Evolutionary conservation across 2,329 filamentous ascomycete genomes (phyloP), one percentile per base, ranked within the genome.

Genomic region (Thelonectria rubi): DNA sequence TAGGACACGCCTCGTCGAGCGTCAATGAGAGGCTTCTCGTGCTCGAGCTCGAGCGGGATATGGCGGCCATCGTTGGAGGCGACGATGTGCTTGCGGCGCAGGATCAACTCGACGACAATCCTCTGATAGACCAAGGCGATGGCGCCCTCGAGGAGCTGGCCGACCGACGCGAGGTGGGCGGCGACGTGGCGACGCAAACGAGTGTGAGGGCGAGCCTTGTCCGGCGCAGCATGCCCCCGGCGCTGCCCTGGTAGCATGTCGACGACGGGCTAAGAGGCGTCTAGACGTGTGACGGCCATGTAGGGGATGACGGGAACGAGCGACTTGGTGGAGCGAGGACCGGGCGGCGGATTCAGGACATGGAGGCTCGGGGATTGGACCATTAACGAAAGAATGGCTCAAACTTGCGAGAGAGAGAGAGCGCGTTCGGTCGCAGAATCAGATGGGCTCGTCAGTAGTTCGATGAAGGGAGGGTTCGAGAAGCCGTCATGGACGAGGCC

Each of bases 21-120:
- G 69, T 87, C 84, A 55, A 82, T 69, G 21, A 86, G 74, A 17
- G 79, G 75, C 40, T 75, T 66, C 34, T 75, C 70, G 50, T 75
- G 72, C 64, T 78, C 74, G 64, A 81, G 68, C 52, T 70, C 70
- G 39, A 84, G 73, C 5, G 81, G 81, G 20, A 84, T 76, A 58
- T 77, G 79, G 12, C 82, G 79, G 32, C 93, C 93, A 75, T 94
- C 89, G 66, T 89, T 87, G 60, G 88, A 93, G 2, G 89, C 87
- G 11, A 86, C 87, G 42, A 93, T 82, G 5, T 89, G 86, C 68
- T 90, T 85, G 65, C 88, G 88, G 49, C 86, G 82, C n/a, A 90
- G 74, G 32, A 91, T 75, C 26, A 82, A 74, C 63, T 84, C 78
- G 62, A 81, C 72, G 30, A 84, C 66, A 53, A 77, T 73, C 60